phyloP scores from a whole-genome alignment of 257 asterid genomes.

The Solanum infundibuliforme region DNA sequence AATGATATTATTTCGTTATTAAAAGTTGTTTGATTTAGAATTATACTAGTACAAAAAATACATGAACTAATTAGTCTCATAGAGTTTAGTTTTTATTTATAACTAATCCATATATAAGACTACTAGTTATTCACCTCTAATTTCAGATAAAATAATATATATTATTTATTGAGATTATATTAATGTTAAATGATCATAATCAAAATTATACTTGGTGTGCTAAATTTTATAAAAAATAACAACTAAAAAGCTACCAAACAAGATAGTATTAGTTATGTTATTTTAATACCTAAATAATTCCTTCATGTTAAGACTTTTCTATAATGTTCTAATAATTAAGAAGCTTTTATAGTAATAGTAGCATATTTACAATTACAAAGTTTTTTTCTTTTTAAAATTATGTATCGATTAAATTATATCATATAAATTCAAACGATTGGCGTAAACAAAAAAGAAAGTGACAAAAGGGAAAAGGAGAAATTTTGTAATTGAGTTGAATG shows the following conservation, averaged over 20 bases:
- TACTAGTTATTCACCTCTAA: neutral
- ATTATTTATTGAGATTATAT: too few relatives aligned
- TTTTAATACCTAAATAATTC: too few relatives aligned
- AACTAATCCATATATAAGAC: neutral
- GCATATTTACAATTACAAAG: neutral
- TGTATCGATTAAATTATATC: neutral
- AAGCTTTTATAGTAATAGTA: neutral
- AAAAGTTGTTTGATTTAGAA: neutral
- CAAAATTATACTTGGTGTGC: too few relatives aligned
- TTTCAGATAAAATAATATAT: too few relatives aligned
- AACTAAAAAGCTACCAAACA: too few relatives aligned
- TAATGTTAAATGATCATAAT: too few relatives aligned
- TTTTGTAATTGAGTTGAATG: neutral
- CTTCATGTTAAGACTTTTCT: neutral
- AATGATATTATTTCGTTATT: too few relatives aligned
- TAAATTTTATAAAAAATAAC: accelerated
- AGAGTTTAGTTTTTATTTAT: neutral
- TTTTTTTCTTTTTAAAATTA: neutral
- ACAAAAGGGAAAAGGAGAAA: neutral
- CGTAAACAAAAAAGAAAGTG: neutral
- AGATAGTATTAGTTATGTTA: neutral
- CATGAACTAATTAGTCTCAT: neutral
- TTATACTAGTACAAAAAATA: too few relatives aligned
- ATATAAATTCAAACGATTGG: neutral
- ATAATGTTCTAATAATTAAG: neutral